These are phyloP conservation scores for Soucietia sequanensis DNA, from an alignment of 805 yeast genomes.

Conservation along the genomic window DNA sequence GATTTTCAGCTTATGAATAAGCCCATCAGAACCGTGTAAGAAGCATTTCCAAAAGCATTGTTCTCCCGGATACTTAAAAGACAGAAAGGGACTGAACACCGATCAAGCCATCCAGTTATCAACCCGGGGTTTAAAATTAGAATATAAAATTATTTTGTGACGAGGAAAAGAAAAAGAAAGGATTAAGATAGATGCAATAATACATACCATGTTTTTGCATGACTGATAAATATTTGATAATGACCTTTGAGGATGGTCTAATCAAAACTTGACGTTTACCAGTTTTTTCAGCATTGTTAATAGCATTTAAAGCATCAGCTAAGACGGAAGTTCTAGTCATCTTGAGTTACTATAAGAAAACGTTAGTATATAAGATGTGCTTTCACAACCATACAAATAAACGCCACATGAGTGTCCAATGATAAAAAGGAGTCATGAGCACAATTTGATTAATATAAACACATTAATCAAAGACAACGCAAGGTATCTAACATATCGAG, in stretches of 20 bases:
- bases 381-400: conserved; percentile 6
- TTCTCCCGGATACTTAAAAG: conserved; percentile 97
- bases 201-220: conserved; percentile 86
- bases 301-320: conserved; percentile 97
- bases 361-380: conserved; percentile 12
- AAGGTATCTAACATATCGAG: conserved; percentile 29
- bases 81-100: conserved; percentile 88
- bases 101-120: conserved; percentile 98
- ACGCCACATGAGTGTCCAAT: conserved; percentile 42
- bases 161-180: conserved; percentile 1
- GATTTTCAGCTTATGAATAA: too few relatives aligned
- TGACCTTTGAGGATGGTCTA: conserved; percentile 98
- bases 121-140: conserved; percentile 59
- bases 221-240: conserved; percentile 93
- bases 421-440: conserved; percentile 34
- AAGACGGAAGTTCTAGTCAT: conserved; percentile 98
- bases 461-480: conserved; percentile 3
- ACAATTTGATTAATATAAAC: too few relatives aligned
- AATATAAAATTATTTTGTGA: background rate
- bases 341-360: conserved; percentile 33
- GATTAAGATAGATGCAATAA: conserved; percentile 4
- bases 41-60: conserved; percentile 56
- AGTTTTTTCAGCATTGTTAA: conserved; percentile 98
- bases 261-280: conserved; percentile 98
- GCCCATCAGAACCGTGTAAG: conserved; percentile 65